These are phyloP conservation scores for Penicillium nucicola DNA, from an alignment of 495 filamentous ascomycete species.

Conservation along the genomic window DNA sequence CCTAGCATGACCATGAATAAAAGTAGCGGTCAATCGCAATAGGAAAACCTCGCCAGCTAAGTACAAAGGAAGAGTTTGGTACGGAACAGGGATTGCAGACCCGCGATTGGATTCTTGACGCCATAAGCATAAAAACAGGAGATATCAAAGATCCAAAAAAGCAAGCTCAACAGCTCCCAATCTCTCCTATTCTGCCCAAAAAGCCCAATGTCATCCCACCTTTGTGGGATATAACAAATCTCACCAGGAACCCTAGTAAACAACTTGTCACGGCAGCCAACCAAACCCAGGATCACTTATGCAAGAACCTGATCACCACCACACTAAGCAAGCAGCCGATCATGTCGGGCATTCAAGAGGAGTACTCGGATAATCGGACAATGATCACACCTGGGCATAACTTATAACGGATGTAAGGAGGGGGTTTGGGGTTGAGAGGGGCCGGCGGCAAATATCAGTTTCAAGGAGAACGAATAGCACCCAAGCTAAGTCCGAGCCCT, in stretches of 20 bases:
- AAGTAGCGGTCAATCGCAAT: background rate
- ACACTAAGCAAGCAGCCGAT: too few species aligned
- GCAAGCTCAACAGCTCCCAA: background rate
- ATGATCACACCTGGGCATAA: too few species aligned
- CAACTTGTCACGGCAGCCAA: too few species aligned
- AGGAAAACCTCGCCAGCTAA: background rate
- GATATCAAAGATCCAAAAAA: background rate
- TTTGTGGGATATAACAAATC: too few species aligned
- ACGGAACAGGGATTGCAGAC: background rate
- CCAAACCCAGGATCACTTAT: too few species aligned
- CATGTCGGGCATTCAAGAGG: too few species aligned
- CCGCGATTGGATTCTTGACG: background rate
- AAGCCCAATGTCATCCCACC: too few species aligned
- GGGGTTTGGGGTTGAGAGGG: background rate
- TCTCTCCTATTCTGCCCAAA: too few species aligned
- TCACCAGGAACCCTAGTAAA: too few species aligned
- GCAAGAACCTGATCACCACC: too few species aligned
- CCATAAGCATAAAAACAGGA: background rate
- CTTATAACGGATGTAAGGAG: background rate
- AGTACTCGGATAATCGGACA: too few species aligned
- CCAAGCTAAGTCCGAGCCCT: background rate
- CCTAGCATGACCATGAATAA: background rate
- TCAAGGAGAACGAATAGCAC: constrained; percentile 1
- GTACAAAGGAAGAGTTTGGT: background rate
- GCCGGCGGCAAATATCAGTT: constrained; percentile 3